These are phyloP conservation scores for Capsicum rhomboideum DNA, from an alignment of 257 asterid genomes.

Conservation along the genomic window DNA sequence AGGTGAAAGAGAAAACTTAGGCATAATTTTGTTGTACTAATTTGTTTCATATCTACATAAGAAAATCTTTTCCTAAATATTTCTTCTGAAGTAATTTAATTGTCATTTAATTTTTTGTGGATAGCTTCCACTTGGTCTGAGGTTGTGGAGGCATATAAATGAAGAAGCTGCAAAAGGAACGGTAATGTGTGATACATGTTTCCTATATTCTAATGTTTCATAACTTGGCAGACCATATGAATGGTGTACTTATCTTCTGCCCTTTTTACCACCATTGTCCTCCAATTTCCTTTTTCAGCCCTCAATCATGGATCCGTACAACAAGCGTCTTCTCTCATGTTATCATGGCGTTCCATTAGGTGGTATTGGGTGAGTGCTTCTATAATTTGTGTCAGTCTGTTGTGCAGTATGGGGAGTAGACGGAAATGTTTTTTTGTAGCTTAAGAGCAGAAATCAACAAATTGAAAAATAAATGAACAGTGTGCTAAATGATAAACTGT, in stretches of 20 bases:
- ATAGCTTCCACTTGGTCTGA: constrained; percentile 38
- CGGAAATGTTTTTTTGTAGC: background rate
- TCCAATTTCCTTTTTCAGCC: constrained; percentile 25
- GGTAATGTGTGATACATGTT: constrained; percentile 24
- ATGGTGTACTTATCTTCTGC: constrained; percentile 18
- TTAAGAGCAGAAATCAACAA: background rate
- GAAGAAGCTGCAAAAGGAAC: constrained; percentile 33
- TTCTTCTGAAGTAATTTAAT: background rate
- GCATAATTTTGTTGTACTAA: background rate
- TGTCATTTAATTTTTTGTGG: background rate
- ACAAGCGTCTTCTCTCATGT: constrained; percentile 60
- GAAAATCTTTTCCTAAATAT: background rate
- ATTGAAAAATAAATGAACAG: background rate
- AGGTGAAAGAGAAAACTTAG: background rate
- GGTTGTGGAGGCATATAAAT: constrained; percentile 28
- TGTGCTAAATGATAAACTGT: background rate
- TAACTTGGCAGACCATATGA: background rate
- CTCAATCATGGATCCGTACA: constrained; percentile 66
- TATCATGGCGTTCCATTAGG: constrained; percentile 94
- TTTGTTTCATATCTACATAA: background rate
- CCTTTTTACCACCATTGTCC: background rate
- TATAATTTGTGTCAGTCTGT: background rate
- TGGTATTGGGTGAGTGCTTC: constrained; percentile 70
- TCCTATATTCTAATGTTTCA: background rate
- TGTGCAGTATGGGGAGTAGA: background rate